Conservation (phyloP, 1,139 yeast species). For the Magnusiomyces tetraspermus region DNA sequence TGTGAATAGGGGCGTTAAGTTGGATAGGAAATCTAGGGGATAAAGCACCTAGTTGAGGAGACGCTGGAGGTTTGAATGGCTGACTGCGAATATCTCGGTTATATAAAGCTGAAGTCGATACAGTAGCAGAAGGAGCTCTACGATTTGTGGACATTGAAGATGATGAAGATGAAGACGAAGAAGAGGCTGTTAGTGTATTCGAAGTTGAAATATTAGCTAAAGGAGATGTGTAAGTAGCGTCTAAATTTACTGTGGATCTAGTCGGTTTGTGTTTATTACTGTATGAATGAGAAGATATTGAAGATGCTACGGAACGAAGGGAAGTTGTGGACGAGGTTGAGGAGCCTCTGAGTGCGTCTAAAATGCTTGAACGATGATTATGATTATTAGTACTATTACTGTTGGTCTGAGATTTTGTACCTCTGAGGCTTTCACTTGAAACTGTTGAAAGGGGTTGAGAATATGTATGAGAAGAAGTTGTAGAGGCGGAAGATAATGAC, state of each 20-base stretch:
- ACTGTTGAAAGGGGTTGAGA: neutral
- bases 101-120: neutral
- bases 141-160: neutral
- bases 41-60: neutral
- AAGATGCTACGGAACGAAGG: neutral
- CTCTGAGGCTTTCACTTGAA: neutral
- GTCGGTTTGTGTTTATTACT: neutral
- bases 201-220: neutral
- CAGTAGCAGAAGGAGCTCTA: neutral
- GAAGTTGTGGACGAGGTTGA: neutral
- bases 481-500: neutral
- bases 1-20: neutral
- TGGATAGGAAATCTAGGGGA: neutral
- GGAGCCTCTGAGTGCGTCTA: neutral
- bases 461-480: neutral
- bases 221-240: neutral
- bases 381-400: neutral
- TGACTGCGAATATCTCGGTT: neutral
- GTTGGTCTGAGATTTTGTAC: neutral
- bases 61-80: neutral
- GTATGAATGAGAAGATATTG: neutral
- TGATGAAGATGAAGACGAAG: neutral
- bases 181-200: neutral
- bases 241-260: neutral
- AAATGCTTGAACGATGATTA: neutral